Conservation (phyloP, 2,329 filamentous ascomycete genomes). For the Trichophyton benhamiae region DNA sequence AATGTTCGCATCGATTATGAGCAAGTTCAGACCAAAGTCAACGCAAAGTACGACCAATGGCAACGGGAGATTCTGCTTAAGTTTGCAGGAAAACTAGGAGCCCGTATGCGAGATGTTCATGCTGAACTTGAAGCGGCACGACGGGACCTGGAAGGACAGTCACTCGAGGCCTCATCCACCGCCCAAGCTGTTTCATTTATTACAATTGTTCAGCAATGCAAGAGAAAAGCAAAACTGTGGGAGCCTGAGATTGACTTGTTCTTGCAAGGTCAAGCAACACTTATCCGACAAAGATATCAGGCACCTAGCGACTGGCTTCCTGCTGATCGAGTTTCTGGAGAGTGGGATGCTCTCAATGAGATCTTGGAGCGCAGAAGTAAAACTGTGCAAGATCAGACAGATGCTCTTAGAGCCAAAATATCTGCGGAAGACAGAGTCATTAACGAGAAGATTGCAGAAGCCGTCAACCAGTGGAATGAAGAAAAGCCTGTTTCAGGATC, state of each 20-base stretch:
- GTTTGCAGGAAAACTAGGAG: constrained; percentile 79
- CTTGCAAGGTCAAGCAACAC: constrained; percentile 83
- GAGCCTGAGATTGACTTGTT: constrained; percentile 93
- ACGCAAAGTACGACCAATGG: constrained; percentile 99
- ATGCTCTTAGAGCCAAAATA: constrained; percentile 90
- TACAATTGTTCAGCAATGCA: constrained; percentile 91
- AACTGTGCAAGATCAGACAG: constrained; percentile 91
- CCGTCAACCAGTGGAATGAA: constrained; percentile 80
- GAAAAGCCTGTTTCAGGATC: constrained; percentile 95
- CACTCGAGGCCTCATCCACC: constrained; percentile 85
- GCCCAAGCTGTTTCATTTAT: constrained; percentile 97
- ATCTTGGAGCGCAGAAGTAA: constrained; percentile 84
- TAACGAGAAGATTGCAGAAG: constrained; percentile 72
- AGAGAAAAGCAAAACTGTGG: constrained; percentile 86
- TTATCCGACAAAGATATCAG: constrained; percentile 84
- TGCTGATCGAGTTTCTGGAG: constrained; percentile 89
- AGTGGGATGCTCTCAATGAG: constrained; percentile 89
- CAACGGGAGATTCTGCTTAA: constrained; percentile 93
- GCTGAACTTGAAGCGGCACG: constrained; percentile 83
- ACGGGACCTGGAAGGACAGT: constrained; percentile 80
- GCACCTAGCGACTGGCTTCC: constrained; percentile 90
- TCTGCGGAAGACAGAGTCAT: constrained; percentile 85
- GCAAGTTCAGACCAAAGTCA: constrained; percentile 96
- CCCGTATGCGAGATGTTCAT: constrained; percentile 82
- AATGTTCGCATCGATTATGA: constrained; percentile 95